Conservation (phyloP, 306 rosid genomes). For the Cicer judaicum region DNA sequence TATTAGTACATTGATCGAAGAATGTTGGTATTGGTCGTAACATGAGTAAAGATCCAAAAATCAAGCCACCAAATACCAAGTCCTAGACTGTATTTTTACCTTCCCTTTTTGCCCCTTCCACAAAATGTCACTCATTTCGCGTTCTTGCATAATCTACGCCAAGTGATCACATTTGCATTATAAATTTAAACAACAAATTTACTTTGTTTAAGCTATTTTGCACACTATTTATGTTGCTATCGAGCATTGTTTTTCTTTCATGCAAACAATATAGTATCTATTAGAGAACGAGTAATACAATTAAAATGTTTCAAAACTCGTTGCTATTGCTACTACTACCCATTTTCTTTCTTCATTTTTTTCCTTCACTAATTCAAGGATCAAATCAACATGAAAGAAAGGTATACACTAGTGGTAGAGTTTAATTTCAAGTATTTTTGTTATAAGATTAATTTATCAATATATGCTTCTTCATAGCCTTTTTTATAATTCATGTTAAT, state of each 20-base stretch:
- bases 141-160: constrained; percentile 17
- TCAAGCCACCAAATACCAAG: constrained; percentile 60
- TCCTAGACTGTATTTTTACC: constrained; percentile 31
- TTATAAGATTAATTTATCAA: background rate
- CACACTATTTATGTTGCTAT: background rate
- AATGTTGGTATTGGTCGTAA: constrained; percentile 23
- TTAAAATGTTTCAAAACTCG: constrained; percentile 34
- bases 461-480: background rate
- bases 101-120: background rate
- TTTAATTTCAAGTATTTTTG: background rate
- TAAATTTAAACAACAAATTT: constrained; percentile 8
- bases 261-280: background rate
- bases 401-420: constrained; percentile 42
- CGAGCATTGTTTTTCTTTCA: background rate
- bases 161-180: constrained; percentile 10
- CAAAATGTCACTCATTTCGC: constrained; percentile 24
- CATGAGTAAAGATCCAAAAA: constrained; percentile 57
- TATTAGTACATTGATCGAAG: background rate
- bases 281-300: constrained; percentile 29
- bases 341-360: constrained; percentile 36
- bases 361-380: constrained; percentile 47
- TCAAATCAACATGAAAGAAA: constrained; percentile 58
- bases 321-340: constrained; percentile 30
- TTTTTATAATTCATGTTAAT: constrained; percentile 6
- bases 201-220: background rate